Conservation (phyloP, 108 stramenopile genomes). For the Nitzschia sp. region DNA sequence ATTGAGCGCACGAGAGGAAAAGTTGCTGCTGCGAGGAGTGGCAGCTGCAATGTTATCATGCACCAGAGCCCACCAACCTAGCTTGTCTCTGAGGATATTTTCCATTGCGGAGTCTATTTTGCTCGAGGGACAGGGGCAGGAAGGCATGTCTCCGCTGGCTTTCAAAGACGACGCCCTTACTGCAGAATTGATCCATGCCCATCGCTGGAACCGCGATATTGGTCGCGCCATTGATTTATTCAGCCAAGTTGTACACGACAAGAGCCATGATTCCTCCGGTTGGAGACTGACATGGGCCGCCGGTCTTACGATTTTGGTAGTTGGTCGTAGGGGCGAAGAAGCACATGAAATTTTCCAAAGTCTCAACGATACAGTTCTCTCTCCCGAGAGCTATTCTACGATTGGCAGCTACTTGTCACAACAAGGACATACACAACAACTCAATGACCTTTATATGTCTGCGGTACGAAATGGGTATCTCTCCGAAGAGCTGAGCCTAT, state of each 20-base stretch:
- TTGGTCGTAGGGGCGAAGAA: constrained; percentile 16
- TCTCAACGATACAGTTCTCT: constrained; percentile 9
- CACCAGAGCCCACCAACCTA: constrained; percentile 28
- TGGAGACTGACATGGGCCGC: constrained; percentile 26
- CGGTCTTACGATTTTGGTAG: constrained; percentile 19
- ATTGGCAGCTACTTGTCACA: constrained; percentile 28
- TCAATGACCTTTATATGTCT: constrained; percentile 48
- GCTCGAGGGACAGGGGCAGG: background rate
- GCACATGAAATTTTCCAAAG: constrained; percentile 22
- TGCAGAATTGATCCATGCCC: constrained; percentile 30
- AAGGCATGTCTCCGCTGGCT: background rate
- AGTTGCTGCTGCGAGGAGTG: background rate
- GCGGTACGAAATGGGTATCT: constrained; percentile 49
- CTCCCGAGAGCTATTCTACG: constrained; percentile 12
- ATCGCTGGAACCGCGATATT: constrained; percentile 16
- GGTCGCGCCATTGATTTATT: constrained; percentile 18
- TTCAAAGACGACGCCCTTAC: constrained; percentile 21
- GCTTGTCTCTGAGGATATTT: constrained; percentile 21
- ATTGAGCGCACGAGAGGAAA: background rate
- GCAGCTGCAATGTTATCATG: constrained; percentile 32
- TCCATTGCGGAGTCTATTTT: background rate
- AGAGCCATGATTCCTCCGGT: background rate
- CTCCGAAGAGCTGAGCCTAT: constrained; percentile 58
- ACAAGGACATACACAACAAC: constrained; percentile 38
- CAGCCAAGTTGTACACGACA: constrained; percentile 8